Evolutionary conservation across 2,329 filamentous ascomycete species (phyloP).

Genomic region (Aspergillus fijiensis): DNA sequence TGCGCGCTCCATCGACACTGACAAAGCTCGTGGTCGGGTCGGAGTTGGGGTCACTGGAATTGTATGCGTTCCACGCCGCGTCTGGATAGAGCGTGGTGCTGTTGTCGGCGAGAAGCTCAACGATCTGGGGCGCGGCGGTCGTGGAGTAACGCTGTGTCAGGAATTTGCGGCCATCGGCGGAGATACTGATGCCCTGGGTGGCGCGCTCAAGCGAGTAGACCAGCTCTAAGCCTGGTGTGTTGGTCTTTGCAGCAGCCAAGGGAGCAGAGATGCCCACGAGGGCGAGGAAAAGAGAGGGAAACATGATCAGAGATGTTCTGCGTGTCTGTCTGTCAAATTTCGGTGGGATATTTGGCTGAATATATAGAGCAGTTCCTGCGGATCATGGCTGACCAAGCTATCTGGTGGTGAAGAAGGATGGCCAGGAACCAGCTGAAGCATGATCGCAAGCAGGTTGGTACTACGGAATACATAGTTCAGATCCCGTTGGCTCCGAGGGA

Average conservation of each 20-base stretch:
- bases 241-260: background rate
- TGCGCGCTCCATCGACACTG: conserved; percentile 1
- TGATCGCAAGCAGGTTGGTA: too few species aligned
- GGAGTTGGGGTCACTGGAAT: background rate
- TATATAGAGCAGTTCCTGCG: too few species aligned
- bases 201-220: background rate
- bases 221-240: background rate
- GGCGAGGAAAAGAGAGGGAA: background rate
- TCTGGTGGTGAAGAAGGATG: too few species aligned
- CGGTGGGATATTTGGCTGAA: too few species aligned
- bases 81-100: background rate
- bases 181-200: conserved; percentile 4
- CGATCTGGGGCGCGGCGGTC: background rate
- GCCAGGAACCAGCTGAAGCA: too few species aligned
- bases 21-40: background rate
- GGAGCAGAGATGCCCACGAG: background rate
- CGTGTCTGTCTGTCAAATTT: too few species aligned
- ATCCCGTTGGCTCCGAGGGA: too few species aligned
- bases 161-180: background rate
- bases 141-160: background rate
- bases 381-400: too few species aligned
- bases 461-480: too few species aligned
- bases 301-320: background rate
- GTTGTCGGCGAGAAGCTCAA: background rate
- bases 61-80: conserved; percentile 1